Base-by-base conservation (phyloP, 441 rosid genomes). In the Cnidoscolus chayamansa region DNA sequence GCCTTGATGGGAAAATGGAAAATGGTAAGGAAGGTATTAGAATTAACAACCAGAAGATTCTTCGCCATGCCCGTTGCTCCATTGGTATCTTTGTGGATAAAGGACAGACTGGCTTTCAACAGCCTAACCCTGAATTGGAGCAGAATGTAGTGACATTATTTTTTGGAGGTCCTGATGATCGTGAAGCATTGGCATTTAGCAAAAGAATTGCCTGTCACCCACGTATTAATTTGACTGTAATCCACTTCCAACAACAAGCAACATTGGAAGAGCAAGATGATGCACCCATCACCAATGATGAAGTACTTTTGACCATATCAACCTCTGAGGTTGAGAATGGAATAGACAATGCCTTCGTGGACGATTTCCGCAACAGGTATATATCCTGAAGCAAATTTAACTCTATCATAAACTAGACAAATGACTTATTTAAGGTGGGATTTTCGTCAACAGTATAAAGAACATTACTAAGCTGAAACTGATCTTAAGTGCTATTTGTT, bases 161-260 rank as follows among this genome's bases (percentile, higher is more conserved):
- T 74, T 89, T 93, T 8, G 92, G 93, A 5, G 98, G 98, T 19
- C 83, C 94, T 16, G 97, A 93, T 76, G 96, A 93, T 68, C 87
- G 96, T 6, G 97, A 91, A 81, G 97, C 98, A 16, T 69, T 93
- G 48, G 87, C 97, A 1, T 86, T 88, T 55, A 81, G 94, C 68
- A 84, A 77, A 68, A 82, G 91, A 76, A 80, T 93, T 32, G 78
- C 84, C 0, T 65, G 65, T 15, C 92, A 89, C 65, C 75, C 84
- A 47, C 81, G 81, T 59, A 78, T 90, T 43, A 80, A 81, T 48
- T 73, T 88, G 71, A 90, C 96, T 2, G 73, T 93, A 19, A 80
- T 90, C 31, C 81, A 91, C 62, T 93, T 93, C 80, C 37, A 80
- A 1, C 68, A 77, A 0, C 68, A 77, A 0, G 65, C 78, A 43